Evolutionary conservation across 768 basidiomycete genomes (phyloP).

Genomic region (Kwoniella dejecticola): DNA sequence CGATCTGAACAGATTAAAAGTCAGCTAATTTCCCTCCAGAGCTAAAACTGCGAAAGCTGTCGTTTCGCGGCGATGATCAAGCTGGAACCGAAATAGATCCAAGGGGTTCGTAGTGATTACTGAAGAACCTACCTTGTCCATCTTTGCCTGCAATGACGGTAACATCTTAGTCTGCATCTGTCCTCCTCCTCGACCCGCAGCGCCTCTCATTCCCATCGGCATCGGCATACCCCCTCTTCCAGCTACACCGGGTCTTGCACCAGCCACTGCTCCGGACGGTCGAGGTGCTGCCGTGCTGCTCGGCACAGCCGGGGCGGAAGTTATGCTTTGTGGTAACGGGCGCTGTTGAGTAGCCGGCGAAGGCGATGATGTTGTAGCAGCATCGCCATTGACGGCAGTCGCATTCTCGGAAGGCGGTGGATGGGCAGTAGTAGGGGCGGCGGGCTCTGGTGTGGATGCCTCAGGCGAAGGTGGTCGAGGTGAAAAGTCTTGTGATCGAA

Average conservation of each 20-base stretch:
- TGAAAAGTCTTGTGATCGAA: conserved; percentile 5
- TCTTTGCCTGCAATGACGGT: conserved; percentile 85
- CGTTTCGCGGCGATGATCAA: no score
- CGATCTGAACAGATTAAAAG: conserved; percentile 25
- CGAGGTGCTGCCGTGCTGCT: neutral
- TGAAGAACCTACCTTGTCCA: conserved; percentile 75
- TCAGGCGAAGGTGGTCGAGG: conserved; percentile 15
- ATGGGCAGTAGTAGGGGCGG: conserved; percentile 21
- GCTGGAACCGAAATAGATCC: no score
- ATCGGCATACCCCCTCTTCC: conserved; percentile 30
- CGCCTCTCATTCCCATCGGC: conserved; percentile 48
- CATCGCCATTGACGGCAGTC: neutral
- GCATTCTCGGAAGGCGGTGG: conserved; percentile 7
- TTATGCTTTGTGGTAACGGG: conserved; percentile 17
- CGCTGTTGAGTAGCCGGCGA: conserved; percentile 12
- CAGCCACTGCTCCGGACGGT: neutral
- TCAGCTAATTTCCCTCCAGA: neutral
- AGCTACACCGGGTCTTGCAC: conserved; percentile 16
- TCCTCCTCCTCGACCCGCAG: conserved; percentile 19
- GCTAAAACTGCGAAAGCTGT: neutral
- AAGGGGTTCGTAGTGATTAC: neutral
- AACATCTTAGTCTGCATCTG: conserved; percentile 63
- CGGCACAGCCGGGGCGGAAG: conserved; percentile 23
- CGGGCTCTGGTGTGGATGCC: neutral
- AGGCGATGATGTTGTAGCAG: neutral